These are phyloP conservation scores for Neolecta irregularis DNA, from an alignment of 1,139 yeast species.

Conservation along the genomic window DNA sequence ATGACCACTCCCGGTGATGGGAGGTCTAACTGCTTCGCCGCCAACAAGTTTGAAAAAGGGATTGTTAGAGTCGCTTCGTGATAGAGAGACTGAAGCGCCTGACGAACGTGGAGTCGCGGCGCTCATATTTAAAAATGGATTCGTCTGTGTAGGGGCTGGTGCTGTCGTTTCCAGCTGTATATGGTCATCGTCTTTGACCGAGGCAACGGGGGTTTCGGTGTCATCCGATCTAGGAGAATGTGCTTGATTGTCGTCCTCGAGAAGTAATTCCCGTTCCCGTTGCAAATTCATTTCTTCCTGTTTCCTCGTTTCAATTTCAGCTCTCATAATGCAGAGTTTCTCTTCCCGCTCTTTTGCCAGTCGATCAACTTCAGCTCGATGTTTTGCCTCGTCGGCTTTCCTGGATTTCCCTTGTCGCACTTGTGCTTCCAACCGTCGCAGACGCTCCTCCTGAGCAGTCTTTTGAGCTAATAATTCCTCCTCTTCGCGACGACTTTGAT, in stretches of 20 bases:
- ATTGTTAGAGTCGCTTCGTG: constrained; percentile 5
- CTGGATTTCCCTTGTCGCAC: constrained; percentile 28
- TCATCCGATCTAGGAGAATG: constrained; percentile 12
- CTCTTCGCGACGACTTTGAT: constrained; percentile 10
- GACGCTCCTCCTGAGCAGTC: constrained; percentile 16
- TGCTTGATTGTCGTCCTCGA: constrained; percentile 12
- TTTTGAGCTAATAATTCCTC: constrained; percentile 13
- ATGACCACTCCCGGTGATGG: background rate
- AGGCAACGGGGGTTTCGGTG: constrained; percentile 18
- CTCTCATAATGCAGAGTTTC: constrained; percentile 41
- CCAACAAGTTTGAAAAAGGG: constrained; percentile 8
- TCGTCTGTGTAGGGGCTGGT: constrained; percentile 4
- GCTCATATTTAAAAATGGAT: background rate
- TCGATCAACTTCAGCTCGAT: constrained; percentile 14
- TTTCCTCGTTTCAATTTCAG: constrained; percentile 46
- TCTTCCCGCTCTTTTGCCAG: constrained; percentile 38
- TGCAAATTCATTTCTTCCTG: constrained; percentile 25
- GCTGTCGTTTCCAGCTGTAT: constrained; percentile 7
- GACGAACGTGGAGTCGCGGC: background rate
- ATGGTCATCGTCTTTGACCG: constrained; percentile 7
- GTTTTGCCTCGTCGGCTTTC: constrained; percentile 23
- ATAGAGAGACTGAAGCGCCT: background rate
- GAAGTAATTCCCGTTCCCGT: constrained; percentile 23
- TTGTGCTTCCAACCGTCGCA: constrained; percentile 16
- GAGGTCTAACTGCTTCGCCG: background rate